Evolutionary conservation across 75 land plant species (phyloP), one percentile per base, ranked within the genome.

Genomic region (Picea glauca): DNA sequence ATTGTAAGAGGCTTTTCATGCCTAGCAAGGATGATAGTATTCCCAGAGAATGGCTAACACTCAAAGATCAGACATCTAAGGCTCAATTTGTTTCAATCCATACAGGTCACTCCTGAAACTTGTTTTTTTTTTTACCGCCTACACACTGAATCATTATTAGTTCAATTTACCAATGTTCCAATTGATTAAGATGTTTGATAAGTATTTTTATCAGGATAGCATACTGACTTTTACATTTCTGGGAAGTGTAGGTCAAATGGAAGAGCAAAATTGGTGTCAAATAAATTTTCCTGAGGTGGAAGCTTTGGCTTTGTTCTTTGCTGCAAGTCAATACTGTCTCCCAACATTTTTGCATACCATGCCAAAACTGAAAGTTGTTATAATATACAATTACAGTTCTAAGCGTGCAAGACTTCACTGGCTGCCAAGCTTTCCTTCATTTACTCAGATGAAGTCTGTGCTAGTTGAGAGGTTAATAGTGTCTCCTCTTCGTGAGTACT

Each of bases 81-180:
- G 90, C 93, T 13, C 88, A 82, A 59, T 40, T 91, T 78, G 87
- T 91, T 38, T 91, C 93, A 56, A 72, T 91, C 66, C 90, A 91
- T 60, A 88, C 90, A 79, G 93, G 93, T 91, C 50, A 46, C 6
- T 46, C 50, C 6, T 6, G 50, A 46, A 46, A 46, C 50, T 46
- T 46, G 50, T n/a, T n/a, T n/a, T 46, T 46, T 46, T 7, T 6
- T 5, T 46, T 8, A 46, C 8, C 5, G 50, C 50, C 50, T 46
- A 46, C 5, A 46, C 8, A 46, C 5, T 5, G 50, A 46, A 6
- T 5, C 8, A 46, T 7, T 46, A 46, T 46, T 6, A 46, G 9
- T 46, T 46, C 50, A 46, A 46, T 46, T 46, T 46, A 46, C 6
- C 0, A 46, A 6, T 5, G 0, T 46, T 46, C 50, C 7, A 46